These are phyloP conservation scores for Sequoia sempervirens DNA, from an alignment of 75 land plant genomes.

Conservation along the genomic window DNA sequence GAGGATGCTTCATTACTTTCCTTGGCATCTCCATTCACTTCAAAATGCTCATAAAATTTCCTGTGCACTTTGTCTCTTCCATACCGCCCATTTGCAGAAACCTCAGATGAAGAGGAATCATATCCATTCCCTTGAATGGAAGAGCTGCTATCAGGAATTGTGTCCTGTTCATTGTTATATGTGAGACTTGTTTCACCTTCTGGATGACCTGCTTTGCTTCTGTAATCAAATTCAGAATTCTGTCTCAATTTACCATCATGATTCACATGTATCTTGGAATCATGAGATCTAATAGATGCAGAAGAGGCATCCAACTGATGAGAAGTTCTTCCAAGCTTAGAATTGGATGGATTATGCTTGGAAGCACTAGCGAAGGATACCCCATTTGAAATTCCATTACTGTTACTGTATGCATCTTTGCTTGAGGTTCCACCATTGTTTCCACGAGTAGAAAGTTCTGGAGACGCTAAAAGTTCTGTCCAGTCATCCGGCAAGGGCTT, in stretches of 20 bases:
- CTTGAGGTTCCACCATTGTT: conserved; percentile 17
- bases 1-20: background rate
- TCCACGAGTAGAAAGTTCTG: conserved; percentile 9
- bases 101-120: background rate
- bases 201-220: background rate
- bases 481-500: conserved; percentile 18
- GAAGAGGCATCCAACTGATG: background rate
- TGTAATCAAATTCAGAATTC: background rate
- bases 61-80: background rate
- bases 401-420: conserved; percentile 1
- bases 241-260: background rate
- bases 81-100: background rate
- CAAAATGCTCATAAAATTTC: background rate
- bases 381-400: background rate
- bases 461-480: conserved; percentile 24
- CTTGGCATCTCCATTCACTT: background rate
- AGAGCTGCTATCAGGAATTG: background rate
- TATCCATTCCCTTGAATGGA: background rate
- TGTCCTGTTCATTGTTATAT: background rate
- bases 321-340: background rate
- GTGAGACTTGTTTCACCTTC: background rate
- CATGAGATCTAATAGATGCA: background rate
- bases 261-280: background rate
- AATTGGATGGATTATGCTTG: background rate
- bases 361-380: background rate